Conservation (phyloP, 2,329 filamentous ascomycete species). For the Arthroderma uncinatum region DNA sequence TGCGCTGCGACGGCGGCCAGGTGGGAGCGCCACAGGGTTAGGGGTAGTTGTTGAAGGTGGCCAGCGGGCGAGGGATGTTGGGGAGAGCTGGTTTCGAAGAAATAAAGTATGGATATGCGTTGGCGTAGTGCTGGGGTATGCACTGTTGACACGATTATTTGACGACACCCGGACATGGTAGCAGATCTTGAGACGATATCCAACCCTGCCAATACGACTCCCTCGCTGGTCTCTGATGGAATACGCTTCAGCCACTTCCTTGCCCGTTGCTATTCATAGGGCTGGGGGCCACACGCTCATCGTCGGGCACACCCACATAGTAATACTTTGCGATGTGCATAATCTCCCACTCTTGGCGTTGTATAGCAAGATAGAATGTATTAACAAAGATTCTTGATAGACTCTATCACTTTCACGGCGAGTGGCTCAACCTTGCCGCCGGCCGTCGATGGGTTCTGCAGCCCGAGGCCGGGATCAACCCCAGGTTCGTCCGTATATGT, state of each 20-base stretch:
- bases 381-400: too few relatives aligned
- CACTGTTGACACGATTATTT: slow-evolving; percentile 65
- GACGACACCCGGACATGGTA: slow-evolving; percentile 26
- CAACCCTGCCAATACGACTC: neutral
- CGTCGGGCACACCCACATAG: neutral
- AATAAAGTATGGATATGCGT: slow-evolving; percentile 68
- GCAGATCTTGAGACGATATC: neutral
- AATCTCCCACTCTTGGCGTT: neutral
- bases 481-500: neutral
- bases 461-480: neutral
- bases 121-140: slow-evolving; percentile 65
- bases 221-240: neutral
- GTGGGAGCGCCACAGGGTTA: slow-evolving; percentile 43
- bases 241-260: neutral
- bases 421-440: too few relatives aligned
- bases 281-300: neutral
- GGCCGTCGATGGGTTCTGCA: too few relatives aligned
- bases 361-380: neutral
- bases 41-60: slow-evolving; percentile 66
- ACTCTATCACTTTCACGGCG: neutral
- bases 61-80: slow-evolving; percentile 62
- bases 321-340: neutral
- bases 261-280: neutral
- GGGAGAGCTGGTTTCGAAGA: slow-evolving; percentile 67
- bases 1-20: slow-evolving; percentile 53